Conservation (phyloP, 306 rosid species). For the Malus sieversii region DNA sequence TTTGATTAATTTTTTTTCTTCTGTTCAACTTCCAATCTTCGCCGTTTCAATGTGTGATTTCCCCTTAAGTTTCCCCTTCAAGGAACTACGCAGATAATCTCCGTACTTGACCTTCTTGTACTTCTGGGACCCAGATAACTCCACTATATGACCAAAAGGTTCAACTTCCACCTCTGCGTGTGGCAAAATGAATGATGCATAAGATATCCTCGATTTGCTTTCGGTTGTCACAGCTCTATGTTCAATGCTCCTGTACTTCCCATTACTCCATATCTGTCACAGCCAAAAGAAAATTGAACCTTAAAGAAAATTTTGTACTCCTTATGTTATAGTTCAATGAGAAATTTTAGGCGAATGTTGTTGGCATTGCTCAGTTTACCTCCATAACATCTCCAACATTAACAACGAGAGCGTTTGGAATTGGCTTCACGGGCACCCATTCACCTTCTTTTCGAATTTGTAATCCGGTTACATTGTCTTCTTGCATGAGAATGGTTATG, state of each 20-base stretch:
- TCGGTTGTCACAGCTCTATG: constrained; percentile 34
- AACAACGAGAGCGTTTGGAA: constrained; percentile 25
- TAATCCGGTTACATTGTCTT: constrained; percentile 23
- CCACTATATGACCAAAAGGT: constrained; percentile 25
- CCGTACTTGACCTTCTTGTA: constrained; percentile 27
- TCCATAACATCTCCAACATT: constrained; percentile 36
- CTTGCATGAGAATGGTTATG: constrained; percentile 40
- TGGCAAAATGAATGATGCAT: constrained; percentile 21
- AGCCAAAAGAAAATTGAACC: background rate
- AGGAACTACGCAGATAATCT: constrained; percentile 23
- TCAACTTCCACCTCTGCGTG: constrained; percentile 20
- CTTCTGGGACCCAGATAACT: constrained; percentile 13
- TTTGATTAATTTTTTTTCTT: background rate
- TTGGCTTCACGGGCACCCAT: constrained; percentile 33
- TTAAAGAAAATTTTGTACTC: background rate
- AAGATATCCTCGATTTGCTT: constrained; percentile 19
- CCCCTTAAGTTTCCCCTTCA: constrained; percentile 26
- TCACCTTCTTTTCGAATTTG: constrained; percentile 34
- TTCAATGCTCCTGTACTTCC: constrained; percentile 39
- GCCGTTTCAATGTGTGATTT: constrained; percentile 23
- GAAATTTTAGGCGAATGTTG: background rate
- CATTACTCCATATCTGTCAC: constrained; percentile 44
- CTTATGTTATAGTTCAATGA: background rate
- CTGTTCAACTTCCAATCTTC: background rate
- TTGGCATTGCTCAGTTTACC: background rate